These are phyloP conservation scores for Elaeagnus macrophylla DNA, from an alignment of 306 rosid genomes.

Conservation along the genomic window DNA sequence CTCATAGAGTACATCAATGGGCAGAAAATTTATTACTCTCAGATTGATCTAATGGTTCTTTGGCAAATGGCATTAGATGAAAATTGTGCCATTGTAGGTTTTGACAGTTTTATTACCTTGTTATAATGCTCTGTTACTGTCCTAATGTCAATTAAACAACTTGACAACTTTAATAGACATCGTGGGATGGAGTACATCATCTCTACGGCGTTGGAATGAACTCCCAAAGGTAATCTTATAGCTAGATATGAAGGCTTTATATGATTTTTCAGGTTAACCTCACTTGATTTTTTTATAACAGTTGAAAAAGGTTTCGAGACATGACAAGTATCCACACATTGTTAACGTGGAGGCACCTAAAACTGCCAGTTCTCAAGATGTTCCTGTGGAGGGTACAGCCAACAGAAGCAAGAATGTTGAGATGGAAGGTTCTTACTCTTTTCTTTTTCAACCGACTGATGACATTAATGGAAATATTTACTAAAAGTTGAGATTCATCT, in stretches of 20 bases:
- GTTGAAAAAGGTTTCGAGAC: conserved; percentile 37
- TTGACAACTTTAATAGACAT: conserved; percentile 55
- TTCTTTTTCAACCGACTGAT: neutral
- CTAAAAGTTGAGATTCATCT: neutral
- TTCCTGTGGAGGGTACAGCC: conserved; percentile 24
- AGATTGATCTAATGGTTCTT: neutral
- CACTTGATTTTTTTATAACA: conserved; percentile 20
- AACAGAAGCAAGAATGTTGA: conserved; percentile 28
- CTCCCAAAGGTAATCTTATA: conserved; percentile 66
- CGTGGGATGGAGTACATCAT: conserved; percentile 96
- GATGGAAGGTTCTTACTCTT: conserved; percentile 46
- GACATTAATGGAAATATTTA: neutral
- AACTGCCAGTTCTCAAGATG: conserved; percentile 21
- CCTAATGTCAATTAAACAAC: conserved; percentile 20
- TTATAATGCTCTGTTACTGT: neutral
- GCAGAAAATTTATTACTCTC: neutral
- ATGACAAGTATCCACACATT: conserved; percentile 56
- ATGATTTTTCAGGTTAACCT: conserved; percentile 16
- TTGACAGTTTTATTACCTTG: no score
- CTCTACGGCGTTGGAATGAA: conserved; percentile 59
- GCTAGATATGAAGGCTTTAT: conserved; percentile 8
- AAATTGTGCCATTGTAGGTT: no score
- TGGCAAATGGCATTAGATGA: no score
- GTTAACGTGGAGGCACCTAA: conserved; percentile 44
- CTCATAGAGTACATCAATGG: neutral